phyloP scores from a whole-genome alignment of 768 basidiomycete species.

The Tremella mesenterica region DNA sequence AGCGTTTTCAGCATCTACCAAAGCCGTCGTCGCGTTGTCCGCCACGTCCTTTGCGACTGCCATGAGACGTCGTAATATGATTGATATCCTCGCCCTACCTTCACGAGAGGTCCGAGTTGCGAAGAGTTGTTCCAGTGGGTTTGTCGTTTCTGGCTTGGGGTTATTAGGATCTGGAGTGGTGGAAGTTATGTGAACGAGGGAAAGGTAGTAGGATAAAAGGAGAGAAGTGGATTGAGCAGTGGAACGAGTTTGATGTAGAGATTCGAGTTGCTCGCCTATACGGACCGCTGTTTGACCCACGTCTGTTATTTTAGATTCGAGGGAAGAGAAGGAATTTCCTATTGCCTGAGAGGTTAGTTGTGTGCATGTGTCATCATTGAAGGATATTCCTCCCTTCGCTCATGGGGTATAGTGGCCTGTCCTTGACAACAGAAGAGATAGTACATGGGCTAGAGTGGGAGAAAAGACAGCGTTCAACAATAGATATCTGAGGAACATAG shows the following conservation, averaged over 20 bases:
- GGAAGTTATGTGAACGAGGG: slow-evolving; percentile 53
- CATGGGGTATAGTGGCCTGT: no score
- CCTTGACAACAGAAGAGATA: no score
- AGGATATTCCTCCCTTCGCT: no score
- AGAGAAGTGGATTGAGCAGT: slow-evolving; percentile 90
- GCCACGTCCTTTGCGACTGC: slow-evolving; percentile 82
- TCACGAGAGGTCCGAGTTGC: slow-evolving; percentile 57
- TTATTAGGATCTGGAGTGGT: slow-evolving; percentile 18
- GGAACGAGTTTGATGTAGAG: slow-evolving; percentile 81
- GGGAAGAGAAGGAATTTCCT: slow-evolving; percentile 72
- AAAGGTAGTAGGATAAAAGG: slow-evolving; percentile 86
- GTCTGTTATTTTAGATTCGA: slow-evolving; percentile 84
- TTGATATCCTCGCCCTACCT: slow-evolving; percentile 78
- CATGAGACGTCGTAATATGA: slow-evolving; percentile 72
- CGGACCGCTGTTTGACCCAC: slow-evolving; percentile 89
- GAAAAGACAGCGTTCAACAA: no score
- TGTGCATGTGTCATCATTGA: no score
- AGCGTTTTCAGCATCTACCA: slow-evolving; percentile 22
- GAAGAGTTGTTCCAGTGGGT: slow-evolving; percentile 60
- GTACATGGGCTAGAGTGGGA: no score
- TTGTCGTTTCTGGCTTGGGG: slow-evolving; percentile 51
- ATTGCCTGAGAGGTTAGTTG: slow-evolving; percentile 66
- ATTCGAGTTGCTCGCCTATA: slow-evolving; percentile 94
- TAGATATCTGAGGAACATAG: no score
- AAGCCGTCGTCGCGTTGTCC: slow-evolving; percentile 48